Conservation (phyloP, 768 basidiomycete species). For the Cubamyces lactineus region DNA sequence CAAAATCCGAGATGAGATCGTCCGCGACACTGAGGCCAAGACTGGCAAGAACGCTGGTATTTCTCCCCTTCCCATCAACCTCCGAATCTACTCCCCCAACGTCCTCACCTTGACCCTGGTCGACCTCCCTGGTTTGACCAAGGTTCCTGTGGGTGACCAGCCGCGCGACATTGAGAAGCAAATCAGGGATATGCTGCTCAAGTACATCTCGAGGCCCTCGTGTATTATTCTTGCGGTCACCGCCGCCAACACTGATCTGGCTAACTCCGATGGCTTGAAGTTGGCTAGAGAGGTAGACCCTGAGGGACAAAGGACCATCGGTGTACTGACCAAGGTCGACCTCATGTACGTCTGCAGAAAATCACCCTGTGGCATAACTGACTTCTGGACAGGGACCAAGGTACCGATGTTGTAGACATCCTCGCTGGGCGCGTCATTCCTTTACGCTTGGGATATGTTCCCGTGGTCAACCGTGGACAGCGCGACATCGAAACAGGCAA, state of each 20-base stretch:
- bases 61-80: constrained; percentile 95
- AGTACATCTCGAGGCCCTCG: constrained; percentile 93
- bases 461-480: constrained; percentile 98
- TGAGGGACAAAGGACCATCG: constrained; percentile 94
- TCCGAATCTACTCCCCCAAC: constrained; percentile 96
- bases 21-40: constrained; percentile 97
- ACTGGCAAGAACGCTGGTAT: constrained; percentile 99
- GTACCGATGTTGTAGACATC: constrained; percentile 98
- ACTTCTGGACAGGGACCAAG: constrained; percentile 74
- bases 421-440: constrained; percentile 97
- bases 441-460: constrained; percentile 94
- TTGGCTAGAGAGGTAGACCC: constrained; percentile 90
- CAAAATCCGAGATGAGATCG: constrained; percentile 95
- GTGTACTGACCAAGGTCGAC: constrained; percentile 98
- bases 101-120: constrained; percentile 97
- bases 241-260: constrained; percentile 94
- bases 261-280: constrained; percentile 93
- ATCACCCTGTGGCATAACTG: constrained; percentile 11
- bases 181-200: constrained; percentile 94
- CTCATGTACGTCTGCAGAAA: constrained; percentile 71
- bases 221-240: constrained; percentile 98
- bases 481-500: constrained; percentile 93
- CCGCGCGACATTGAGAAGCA: constrained; percentile 97
- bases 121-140: constrained; percentile 95
- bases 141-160: constrained; percentile 89